Evolutionary conservation across 345 rosid genomes (phyloP).

Genomic region (Rubroshorea leprosula): DNA sequence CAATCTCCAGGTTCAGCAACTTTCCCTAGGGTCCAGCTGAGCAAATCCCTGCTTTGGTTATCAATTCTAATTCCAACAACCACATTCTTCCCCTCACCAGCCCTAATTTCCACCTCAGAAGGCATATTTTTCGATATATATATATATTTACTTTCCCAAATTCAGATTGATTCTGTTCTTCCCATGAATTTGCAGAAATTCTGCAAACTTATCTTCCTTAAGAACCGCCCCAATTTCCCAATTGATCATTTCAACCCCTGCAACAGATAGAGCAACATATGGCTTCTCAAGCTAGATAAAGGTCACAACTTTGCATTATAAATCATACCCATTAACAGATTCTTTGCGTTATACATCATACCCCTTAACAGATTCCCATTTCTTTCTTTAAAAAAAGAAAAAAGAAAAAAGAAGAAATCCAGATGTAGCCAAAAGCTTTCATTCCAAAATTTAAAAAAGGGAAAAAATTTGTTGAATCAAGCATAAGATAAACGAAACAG

Average conservation of each 20-base stretch:
- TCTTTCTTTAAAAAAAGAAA: not conserved
- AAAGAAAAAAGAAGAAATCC: not conserved
- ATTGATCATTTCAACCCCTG: slow-evolving; percentile 22
- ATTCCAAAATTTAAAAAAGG: slow-evolving; percentile 1
- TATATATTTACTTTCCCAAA: not conserved
- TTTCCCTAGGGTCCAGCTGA: slow-evolving; percentile 74
- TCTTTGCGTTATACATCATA: slow-evolving; percentile 8
- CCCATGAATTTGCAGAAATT: slow-evolving; percentile 18
- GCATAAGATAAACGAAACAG: slow-evolving; percentile 22
- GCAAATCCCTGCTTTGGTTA: slow-evolving; percentile 53
- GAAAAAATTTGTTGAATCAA: slow-evolving; percentile 19
- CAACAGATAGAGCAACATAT: slow-evolving; percentile 10
- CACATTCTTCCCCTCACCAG: slow-evolving; percentile 42
- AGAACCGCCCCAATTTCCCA: not conserved
- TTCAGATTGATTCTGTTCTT: slow-evolving; percentile 10
- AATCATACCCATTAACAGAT: slow-evolving; percentile 21
- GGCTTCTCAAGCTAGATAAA: not conserved
- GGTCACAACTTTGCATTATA: not conserved
- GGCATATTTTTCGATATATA: slow-evolving; percentile 24
- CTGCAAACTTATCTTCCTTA: slow-evolving; percentile 15
- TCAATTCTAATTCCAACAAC: slow-evolving; percentile 69
- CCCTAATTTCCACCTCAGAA: slow-evolving; percentile 27
- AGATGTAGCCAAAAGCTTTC: slow-evolving; percentile 8
- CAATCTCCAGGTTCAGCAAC: slow-evolving; percentile 80
- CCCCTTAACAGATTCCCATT: slow-evolving; percentile 25